A percentile compares a stretch with the other conserved stretches of the same genome.
These are phyloP conservation scores for Evernia prunastri DNA, from an alignment of 495 filamentous ascomycete species.

Conservation along the genomic window DNA sequence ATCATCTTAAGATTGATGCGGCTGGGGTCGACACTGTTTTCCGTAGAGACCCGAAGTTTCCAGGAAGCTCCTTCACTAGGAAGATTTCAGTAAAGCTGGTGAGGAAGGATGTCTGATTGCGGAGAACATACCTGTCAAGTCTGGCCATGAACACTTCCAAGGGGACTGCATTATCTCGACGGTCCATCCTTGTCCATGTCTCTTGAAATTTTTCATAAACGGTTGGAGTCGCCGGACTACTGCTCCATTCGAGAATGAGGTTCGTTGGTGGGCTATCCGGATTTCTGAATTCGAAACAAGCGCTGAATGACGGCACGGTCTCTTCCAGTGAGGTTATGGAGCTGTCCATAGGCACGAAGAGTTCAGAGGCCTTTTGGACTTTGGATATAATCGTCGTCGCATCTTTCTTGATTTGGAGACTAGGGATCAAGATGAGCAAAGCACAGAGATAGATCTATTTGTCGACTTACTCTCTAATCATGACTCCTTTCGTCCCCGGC, in stretches of 20 bases:
- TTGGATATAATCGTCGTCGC: conserved; percentile 25
- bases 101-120: neutral
- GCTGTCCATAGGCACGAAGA: conserved; percentile 44
- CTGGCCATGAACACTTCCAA: conserved; percentile 18
- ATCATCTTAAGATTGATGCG: conserved; percentile 26
- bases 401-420: conserved; percentile 24
- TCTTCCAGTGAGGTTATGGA: conserved; percentile 29
- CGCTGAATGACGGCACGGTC: conserved; percentile 34
- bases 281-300: conserved; percentile 39
- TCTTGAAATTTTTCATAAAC: conserved; percentile 20
- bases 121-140: conserved; percentile 17
- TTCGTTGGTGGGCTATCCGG: conserved; percentile 29
- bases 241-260: conserved; percentile 31
- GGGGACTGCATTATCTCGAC: conserved; percentile 8
- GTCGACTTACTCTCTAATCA: conserved; percentile 37
- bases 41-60: conserved; percentile 34
- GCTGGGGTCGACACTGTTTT: conserved; percentile 28
- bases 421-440: neutral
- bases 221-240: neutral
- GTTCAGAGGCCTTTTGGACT: conserved; percentile 30
- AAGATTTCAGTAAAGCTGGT: conserved; percentile 10
- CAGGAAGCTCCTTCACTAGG: conserved; percentile 32
- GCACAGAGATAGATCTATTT: neutral
- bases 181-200: conserved; percentile 23
- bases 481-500: conserved; percentile 34